Evolutionary conservation across 2,329 filamentous ascomycete species (phyloP).

Genomic region (Huntiella savannae): DNA sequence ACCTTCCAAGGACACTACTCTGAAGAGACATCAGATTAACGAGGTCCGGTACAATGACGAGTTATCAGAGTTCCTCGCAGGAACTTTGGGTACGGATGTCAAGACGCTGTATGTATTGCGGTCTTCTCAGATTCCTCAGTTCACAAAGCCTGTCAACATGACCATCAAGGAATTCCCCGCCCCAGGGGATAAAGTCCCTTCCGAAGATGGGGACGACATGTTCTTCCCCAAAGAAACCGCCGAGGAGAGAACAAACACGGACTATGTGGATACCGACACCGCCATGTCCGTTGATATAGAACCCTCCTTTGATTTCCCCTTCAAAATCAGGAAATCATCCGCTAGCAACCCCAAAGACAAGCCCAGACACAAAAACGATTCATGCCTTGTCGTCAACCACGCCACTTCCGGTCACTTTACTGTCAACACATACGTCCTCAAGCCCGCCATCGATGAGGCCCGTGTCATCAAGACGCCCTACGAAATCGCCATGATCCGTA

Average conservation of each 20-base stretch:
- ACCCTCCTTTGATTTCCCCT: no score
- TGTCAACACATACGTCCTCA: constrained; percentile 35
- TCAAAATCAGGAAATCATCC: no score
- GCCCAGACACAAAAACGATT: no score
- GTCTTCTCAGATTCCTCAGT: constrained; percentile 22
- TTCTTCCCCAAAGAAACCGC: no score
- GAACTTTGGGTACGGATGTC: constrained; percentile 18
- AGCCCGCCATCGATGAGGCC: constrained; percentile 56
- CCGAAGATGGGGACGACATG: no score
- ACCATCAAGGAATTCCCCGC: no score
- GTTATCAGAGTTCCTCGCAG: constrained; percentile 27
- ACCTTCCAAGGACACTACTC: constrained; percentile 41
- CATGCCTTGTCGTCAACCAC: no score
- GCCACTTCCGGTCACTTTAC: constrained; percentile 4
- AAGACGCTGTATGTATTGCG: constrained; percentile 27
- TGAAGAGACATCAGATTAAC: constrained; percentile 48
- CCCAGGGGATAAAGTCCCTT: no score
- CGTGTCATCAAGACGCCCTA: constrained; percentile 73
- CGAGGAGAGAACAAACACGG: no score
- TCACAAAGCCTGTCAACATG: not conserved
- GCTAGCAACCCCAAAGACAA: no score
- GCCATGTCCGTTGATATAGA: no score
- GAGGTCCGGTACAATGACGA: constrained; percentile 42
- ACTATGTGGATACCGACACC: no score
- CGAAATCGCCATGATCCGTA: constrained; percentile 64